phyloP scores from a whole-genome alignment of 2,329 filamentous ascomycete genomes.

The Cercospora sojina region DNA sequence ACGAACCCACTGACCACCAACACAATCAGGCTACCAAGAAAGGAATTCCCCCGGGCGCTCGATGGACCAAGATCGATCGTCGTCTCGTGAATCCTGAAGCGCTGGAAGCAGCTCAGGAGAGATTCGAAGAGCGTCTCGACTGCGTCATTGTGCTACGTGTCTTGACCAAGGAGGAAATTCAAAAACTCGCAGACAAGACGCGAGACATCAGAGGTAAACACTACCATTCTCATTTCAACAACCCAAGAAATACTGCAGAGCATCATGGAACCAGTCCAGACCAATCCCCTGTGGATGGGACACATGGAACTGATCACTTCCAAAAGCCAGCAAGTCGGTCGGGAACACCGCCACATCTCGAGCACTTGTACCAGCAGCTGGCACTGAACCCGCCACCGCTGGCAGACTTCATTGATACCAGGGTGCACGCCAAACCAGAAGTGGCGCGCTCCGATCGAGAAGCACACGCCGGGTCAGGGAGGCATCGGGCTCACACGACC shows the following conservation, averaged over 20 bases:
- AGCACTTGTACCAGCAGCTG: conserved; percentile 20
- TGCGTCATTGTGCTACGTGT: conserved; percentile 92
- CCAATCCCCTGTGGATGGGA: conserved; percentile 17
- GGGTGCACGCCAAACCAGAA: conserved; percentile 19
- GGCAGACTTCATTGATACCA: conserved; percentile 21
- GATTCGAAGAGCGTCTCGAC: conserved; percentile 87
- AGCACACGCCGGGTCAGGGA: conserved; percentile 13
- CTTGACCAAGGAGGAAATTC: conserved; percentile 83
- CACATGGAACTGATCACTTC: conserved; percentile 17
- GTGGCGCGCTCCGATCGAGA: conserved; percentile 20
- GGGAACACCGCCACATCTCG: conserved; percentile 17
- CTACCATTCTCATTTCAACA: conserved; percentile 15
- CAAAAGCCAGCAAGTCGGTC: conserved; percentile 17
- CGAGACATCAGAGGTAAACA: conserved; percentile 66
- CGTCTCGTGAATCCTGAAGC: conserved; percentile 87
- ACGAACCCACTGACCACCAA: conserved; percentile 12
- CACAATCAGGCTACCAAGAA: conserved; percentile 36
- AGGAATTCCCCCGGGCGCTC: conserved; percentile 61
- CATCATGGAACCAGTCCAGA: conserved; percentile 19
- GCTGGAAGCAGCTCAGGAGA: conserved; percentile 79
- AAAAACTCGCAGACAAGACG: conserved; percentile 79
- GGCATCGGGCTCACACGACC: conserved; percentile 14
- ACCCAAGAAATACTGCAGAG: not conserved
- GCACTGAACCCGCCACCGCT: conserved; percentile 16
- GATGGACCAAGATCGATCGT: conserved; percentile 91